phyloP scores from a whole-genome alignment of 306 rosid genomes.

The Senna tora region DNA sequence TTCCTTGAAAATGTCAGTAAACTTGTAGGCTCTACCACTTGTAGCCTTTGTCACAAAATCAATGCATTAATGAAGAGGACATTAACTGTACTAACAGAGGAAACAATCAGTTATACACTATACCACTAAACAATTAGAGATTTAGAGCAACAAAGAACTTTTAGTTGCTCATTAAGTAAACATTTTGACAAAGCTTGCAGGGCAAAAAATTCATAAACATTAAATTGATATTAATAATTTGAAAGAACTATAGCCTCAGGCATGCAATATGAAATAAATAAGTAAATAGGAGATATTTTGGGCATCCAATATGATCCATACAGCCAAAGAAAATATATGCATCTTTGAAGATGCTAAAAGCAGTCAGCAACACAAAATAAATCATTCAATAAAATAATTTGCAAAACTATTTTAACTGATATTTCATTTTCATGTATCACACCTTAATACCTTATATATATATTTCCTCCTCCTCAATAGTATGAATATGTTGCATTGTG shows the following conservation, averaged over 20 bases:
- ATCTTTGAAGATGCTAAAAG: constrained; percentile 20
- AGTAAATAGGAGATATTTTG: constrained; percentile 14
- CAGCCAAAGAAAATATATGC: constrained; percentile 1
- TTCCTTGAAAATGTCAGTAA: constrained; percentile 93
- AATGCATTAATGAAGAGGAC: constrained; percentile 30
- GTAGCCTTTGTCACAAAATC: constrained; percentile 76
- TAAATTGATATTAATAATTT: not conserved
- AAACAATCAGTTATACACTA: not conserved
- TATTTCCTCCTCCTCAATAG: too few species aligned
- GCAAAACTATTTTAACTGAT: too few species aligned
- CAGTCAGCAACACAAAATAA: constrained; percentile 22
- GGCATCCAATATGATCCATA: constrained; percentile 20
- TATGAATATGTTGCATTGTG: too few species aligned
- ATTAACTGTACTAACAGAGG: constrained; percentile 26
- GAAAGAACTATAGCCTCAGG: constrained; percentile 20
- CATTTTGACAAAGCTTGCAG: not conserved
- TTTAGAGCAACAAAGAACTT: too few species aligned
- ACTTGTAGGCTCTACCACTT: constrained; percentile 99
- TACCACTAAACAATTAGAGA: not conserved
- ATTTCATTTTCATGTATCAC: too few species aligned
- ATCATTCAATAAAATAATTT: too few species aligned
- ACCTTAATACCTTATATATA: too few species aligned
- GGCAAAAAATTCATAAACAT: constrained; percentile 14
- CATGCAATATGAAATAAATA: constrained; percentile 7
- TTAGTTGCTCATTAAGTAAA: not conserved